Base-by-base conservation (phyloP, 1,284 basidiomycete species). In the Vanrija pseudolonga region DNA sequence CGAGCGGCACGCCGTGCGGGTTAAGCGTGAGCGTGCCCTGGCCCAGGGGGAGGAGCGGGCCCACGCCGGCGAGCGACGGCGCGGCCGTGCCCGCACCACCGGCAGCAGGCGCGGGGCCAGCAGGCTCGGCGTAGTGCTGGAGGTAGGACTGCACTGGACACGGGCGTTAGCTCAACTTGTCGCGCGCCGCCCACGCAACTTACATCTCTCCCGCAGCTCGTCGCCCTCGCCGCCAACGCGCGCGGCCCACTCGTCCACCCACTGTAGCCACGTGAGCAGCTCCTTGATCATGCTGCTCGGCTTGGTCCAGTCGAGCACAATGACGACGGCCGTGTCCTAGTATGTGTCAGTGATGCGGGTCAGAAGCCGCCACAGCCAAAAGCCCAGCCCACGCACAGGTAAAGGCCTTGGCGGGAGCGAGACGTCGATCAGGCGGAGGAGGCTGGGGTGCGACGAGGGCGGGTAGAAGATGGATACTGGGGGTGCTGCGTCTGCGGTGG, bases 231-330 rank as follows among this genome's bases (percentile, higher is more conserved):
- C 60, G 52, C 41, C 51, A 51, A 46, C 45, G 26, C 51, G 51
- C 49, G 50, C 55, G 45, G 82, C 82, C 90, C 90, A 95, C 15
- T 76, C 71, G 64, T 93, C 89, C 17, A 95, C 80, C 88, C 89
- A 90, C 50, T 74, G 76, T 44, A 98, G 78, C 95, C 95, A 98
- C 42, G 80, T 83, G 56, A 88, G 79, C 6, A 98, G 78, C 67
- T 98, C 89, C n/a, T 67, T 51, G 36, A 74, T 72, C 75, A 98
- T 97, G 0, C 85, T 84, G 84, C 89, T 92, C 0, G 95, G 95
- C 63, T 84, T 83, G 62, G 91, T 92, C 95, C 94, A 98, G 73
- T 98, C 95, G n/a, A 98, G 80, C 0, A 87, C 83, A 63, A 98
- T 88, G 64, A 97, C 79, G 46, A 93, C 84, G 14, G 92, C 80